These are phyloP conservation scores for Paraphaeosphaeria minitans DNA, from an alignment of 2,329 filamentous ascomycete species.

Conservation along the genomic window DNA sequence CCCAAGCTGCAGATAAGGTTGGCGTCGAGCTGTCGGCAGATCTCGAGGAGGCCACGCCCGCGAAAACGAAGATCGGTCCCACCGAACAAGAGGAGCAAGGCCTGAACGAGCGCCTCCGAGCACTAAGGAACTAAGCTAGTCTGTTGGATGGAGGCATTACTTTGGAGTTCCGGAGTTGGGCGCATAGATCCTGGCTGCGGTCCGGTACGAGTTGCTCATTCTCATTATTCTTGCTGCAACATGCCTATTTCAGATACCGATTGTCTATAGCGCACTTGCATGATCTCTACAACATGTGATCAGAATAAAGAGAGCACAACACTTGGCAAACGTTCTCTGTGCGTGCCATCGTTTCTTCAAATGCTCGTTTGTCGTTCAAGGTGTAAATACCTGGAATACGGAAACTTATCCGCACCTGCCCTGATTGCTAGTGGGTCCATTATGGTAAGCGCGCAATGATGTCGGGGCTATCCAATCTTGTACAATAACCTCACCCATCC, in stretches of 20 bases:
- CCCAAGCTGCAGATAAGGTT: constrained; percentile 84
- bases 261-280: constrained; percentile 1
- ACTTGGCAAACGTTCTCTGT: background rate
- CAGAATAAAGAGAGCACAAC: background rate
- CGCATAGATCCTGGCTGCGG: background rate
- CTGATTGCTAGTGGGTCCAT: background rate
- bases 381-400: background rate
- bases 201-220: background rate
- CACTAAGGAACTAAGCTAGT: constrained; percentile 53
- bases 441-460: constrained; percentile 2
- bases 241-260: background rate
- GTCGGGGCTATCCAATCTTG: background rate
- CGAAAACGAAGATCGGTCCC: constrained; percentile 65
- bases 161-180: constrained; percentile 9
- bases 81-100: constrained; percentile 81
- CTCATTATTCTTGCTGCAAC: background rate
- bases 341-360: background rate
- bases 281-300: background rate
- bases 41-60: constrained; percentile 64
- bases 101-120: constrained; percentile 63
- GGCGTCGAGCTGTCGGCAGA: constrained; percentile 82
- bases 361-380: background rate
- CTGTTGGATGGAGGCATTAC: constrained; percentile 1
- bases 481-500: background rate
- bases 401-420: background rate